Evolutionary conservation across 2,329 filamentous ascomycete species (phyloP).

Genomic region (Simplicillium aogashimaense): DNA sequence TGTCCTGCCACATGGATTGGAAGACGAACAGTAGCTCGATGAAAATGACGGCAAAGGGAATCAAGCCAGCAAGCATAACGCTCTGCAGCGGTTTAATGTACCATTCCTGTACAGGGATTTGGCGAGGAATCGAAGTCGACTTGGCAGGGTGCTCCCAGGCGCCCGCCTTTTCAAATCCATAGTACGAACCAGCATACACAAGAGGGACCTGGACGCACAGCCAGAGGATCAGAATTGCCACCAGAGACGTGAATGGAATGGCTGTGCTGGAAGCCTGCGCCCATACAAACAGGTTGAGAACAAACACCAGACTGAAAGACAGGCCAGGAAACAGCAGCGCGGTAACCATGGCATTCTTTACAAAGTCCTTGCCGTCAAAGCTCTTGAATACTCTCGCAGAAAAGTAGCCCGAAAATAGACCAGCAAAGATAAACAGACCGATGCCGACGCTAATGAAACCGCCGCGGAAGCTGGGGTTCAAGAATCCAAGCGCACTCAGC

Average conservation of each 20-base stretch:
- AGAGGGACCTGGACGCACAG: conserved; percentile 78
- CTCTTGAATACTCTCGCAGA: conserved; percentile 76
- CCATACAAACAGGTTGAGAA: conserved; percentile 85
- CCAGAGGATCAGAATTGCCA: conserved; percentile 68
- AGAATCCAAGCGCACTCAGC: conserved; percentile 63
- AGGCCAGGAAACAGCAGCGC: conserved; percentile 72
- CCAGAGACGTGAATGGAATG: conserved; percentile 69
- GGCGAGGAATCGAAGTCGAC: conserved; percentile 60
- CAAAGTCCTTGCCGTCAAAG: conserved; percentile 66
- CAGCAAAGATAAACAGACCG: conserved; percentile 74
- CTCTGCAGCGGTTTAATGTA: conserved; percentile 56
- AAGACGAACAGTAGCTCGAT: conserved; percentile 83
- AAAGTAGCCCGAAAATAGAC: conserved; percentile 79
- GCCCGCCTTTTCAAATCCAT: conserved; percentile 57
- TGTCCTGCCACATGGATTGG: conserved; percentile 81
- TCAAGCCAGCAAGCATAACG: conserved; percentile 62
- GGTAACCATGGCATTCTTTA: conserved; percentile 68
- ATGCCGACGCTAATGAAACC: conserved; percentile 79
- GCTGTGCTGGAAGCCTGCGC: conserved; percentile 81
- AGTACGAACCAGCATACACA: conserved; percentile 72
- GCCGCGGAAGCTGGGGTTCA: conserved; percentile 84
- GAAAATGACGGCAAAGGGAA: conserved; percentile 81
- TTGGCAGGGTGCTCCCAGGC: conserved; percentile 77
- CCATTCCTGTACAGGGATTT: conserved; percentile 68
- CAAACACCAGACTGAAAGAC: conserved; percentile 63